Percentiles rank a stretch among this genome's conserved stretches.
Evolutionary conservation across 108 stramenopile genomes (phyloP).

Genomic region (Pseudonitzschia multiseries): DNA sequence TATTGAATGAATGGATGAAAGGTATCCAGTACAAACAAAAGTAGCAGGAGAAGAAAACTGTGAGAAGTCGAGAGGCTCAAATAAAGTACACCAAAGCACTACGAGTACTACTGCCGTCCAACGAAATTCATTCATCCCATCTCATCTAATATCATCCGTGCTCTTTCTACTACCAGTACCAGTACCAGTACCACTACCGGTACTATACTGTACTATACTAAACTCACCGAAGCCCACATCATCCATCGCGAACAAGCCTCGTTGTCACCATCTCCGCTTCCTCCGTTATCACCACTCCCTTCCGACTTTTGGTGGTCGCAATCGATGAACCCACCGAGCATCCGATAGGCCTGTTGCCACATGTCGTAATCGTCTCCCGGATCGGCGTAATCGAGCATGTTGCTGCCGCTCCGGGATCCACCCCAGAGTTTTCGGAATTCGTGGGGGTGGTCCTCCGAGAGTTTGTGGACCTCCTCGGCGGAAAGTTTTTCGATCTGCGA

Average conservation of each 20-base stretch:
- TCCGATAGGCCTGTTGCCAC: slow-evolving; percentile 83
- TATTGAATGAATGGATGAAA: too few relatives aligned
- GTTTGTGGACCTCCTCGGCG: slow-evolving; percentile 24
- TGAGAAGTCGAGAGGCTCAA: too few relatives aligned
- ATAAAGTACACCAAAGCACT: too few relatives aligned
- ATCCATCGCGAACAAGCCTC: slow-evolving; percentile 75
- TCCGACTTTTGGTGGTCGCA: slow-evolving; percentile 58
- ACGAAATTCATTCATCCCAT: too few relatives aligned
- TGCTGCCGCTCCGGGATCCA: background rate
- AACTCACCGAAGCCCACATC: slow-evolving; percentile 85
- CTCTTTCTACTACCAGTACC: too few relatives aligned
- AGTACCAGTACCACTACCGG: too few relatives aligned
- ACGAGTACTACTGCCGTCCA: too few relatives aligned
- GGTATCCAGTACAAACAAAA: too few relatives aligned
- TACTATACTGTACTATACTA: background rate
- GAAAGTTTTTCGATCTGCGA: slow-evolving; percentile 27
- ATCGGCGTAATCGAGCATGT: slow-evolving; percentile 36
- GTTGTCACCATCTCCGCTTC: slow-evolving; percentile 40
- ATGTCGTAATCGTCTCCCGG: slow-evolving; percentile 67
- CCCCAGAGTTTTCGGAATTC: slow-evolving; percentile 37
- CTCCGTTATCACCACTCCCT: slow-evolving; percentile 25
- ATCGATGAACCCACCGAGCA: slow-evolving; percentile 83
- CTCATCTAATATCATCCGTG: too few relatives aligned
- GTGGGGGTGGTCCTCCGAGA: slow-evolving; percentile 20
- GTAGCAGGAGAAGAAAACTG: too few relatives aligned